Conservation (phyloP, 306 rosid species). For the Gleditsia sinensis region DNA sequence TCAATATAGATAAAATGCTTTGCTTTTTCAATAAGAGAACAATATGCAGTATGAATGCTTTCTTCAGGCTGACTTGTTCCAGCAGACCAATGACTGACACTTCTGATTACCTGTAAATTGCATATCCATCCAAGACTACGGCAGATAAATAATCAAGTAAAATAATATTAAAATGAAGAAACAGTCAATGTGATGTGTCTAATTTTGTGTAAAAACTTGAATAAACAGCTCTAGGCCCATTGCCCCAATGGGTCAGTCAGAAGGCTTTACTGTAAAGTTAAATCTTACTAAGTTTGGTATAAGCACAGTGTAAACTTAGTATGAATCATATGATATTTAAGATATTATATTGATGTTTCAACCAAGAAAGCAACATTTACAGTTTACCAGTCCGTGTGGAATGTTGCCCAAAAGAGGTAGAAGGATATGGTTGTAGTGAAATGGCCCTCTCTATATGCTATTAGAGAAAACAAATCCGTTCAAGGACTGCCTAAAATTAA, state of each 20-base stretch:
- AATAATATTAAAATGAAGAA: conserved; percentile 27
- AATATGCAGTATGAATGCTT: conserved; percentile 93
- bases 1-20: conserved; percentile 92
- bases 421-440: too few species aligned
- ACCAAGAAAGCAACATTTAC: background rate
- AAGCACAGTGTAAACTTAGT: conserved; percentile 12
- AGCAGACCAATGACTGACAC: conserved; percentile 98
- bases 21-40: conserved; percentile 91
- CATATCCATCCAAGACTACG: conserved; percentile 34
- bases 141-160: conserved; percentile 13
- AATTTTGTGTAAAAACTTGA: conserved; percentile 9
- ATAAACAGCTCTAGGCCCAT: conserved; percentile 17
- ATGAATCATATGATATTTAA: background rate
- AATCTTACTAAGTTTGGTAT: conserved; percentile 4
- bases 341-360: conserved; percentile 21
- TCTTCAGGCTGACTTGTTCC: conserved; percentile 92
- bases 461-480: conserved; percentile 31
- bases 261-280: conserved; percentile 8
- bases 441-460: too few species aligned
- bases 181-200: background rate
- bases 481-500: conserved; percentile 13
- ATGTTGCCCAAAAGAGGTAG: background rate
- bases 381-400: background rate
- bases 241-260: too few species aligned
- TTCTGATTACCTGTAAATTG: conserved; percentile 76